A percentile compares a stretch with the other conserved stretches of the same genome.
These are phyloP conservation scores for Massospora cicadina DNA, from an alignment of 371 early-diverging fungal species.

Conservation along the genomic window DNA sequence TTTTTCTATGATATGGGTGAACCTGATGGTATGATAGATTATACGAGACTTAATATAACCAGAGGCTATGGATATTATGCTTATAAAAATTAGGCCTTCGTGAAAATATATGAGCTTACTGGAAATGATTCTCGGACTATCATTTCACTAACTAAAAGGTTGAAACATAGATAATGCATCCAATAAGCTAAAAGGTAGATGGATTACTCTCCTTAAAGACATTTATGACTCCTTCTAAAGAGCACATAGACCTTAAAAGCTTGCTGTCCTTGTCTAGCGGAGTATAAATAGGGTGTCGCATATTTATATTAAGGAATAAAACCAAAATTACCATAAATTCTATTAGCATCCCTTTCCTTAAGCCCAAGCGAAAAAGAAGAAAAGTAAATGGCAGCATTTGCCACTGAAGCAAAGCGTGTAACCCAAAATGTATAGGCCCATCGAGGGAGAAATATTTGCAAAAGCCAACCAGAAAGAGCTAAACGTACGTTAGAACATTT, in stretches of 20 bases:
- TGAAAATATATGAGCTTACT: conserved; percentile 1
- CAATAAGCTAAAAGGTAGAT: background rate
- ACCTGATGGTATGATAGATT: too few species aligned
- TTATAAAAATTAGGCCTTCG: too few species aligned
- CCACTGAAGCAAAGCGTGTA: background rate
- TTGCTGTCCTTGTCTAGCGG: background rate
- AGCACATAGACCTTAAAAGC: background rate
- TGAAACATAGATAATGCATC: conserved; percentile 4
- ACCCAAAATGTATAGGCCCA: background rate
- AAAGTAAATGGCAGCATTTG: background rate
- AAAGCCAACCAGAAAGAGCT: background rate
- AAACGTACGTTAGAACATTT: background rate
- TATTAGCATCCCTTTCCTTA: background rate
- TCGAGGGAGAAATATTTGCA: background rate
- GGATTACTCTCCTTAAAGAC: background rate
- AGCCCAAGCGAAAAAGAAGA: background rate
- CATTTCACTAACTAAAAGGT: background rate
- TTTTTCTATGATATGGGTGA: too few species aligned
- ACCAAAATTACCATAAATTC: background rate
- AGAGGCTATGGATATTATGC: too few species aligned
- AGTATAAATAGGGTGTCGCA: background rate
- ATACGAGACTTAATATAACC: too few species aligned
- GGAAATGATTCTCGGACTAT: background rate
- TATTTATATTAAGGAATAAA: background rate
- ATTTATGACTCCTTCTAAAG: background rate